A percentile compares a stretch with the other conserved stretches of the same genome.
These are phyloP conservation scores for Colletotrichum australisinense DNA, from an alignment of 2,329 filamentous ascomycete species.

Conservation along the genomic window DNA sequence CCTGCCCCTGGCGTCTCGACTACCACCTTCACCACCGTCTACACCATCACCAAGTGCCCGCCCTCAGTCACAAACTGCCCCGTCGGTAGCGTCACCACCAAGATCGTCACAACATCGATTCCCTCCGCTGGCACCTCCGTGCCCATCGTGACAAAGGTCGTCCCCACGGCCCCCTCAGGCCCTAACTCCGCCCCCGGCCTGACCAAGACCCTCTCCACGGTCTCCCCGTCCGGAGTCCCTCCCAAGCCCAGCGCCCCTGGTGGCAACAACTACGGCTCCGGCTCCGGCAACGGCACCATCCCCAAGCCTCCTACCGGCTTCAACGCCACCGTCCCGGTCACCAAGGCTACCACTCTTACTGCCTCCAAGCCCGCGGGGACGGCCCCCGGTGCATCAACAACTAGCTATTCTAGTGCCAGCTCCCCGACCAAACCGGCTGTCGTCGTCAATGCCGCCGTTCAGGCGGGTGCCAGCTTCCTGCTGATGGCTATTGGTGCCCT, in stretches of 20 bases:
- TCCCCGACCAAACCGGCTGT: slow-evolving; percentile 19
- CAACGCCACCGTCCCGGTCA: slow-evolving; percentile 8
- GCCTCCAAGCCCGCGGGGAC: slow-evolving; percentile 27
- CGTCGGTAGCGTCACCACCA: slow-evolving; percentile 49
- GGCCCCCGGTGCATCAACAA: slow-evolving; percentile 12
- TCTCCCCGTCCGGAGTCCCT: background rate
- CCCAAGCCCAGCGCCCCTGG: slow-evolving; percentile 40
- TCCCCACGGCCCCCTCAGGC: background rate
- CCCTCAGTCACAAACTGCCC: slow-evolving; percentile 55
- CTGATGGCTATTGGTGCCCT: slow-evolving; percentile 25
- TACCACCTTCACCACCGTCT: slow-evolving; percentile 53
- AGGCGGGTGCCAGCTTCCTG: slow-evolving; percentile 25
- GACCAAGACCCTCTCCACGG: background rate
- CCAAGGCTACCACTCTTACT: slow-evolving; percentile 8
- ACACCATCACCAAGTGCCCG: slow-evolving; percentile 68
- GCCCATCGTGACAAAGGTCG: slow-evolving; percentile 16
- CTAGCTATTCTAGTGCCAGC: slow-evolving; percentile 14
- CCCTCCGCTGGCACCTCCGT: background rate
- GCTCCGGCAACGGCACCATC: background rate
- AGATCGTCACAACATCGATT: slow-evolving; percentile 45
- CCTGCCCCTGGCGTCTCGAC: slow-evolving; percentile 37
- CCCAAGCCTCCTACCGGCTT: background rate
- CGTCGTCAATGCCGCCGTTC: slow-evolving; percentile 25
- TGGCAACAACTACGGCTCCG: slow-evolving; percentile 41
- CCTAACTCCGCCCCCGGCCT: background rate